Base-by-base conservation (phyloP, 768 basidiomycete genomes). In the Collybia sp. region DNA sequence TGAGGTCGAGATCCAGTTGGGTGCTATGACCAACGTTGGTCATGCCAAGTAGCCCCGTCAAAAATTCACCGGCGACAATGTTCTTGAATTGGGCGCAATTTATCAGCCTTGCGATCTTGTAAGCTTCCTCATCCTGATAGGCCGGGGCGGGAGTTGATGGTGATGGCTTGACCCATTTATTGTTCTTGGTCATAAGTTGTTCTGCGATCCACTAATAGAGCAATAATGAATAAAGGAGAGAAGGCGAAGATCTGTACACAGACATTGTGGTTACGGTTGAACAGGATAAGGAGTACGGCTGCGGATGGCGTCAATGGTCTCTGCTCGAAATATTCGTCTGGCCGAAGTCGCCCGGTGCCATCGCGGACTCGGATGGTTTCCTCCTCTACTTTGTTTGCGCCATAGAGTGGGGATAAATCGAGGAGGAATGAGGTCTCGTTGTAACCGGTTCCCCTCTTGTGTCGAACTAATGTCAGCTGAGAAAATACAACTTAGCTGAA, bases 71-170 rank as follows among this genome's bases (percentile, higher is more conserved):
- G 37, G 42, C 25, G 6, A 58, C 35, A 25, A 56, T 45, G 35
- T 58, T 56, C 37, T 50, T 45, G 48, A 58, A 58, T 18, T 56
- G 52, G 5, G 35, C 48, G 20, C 52, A 54, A 20, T 55, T 58
- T 12, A 58, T 54, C 12, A 43, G 25, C 6, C 51, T 53, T 5
- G 57, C 57, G 3, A 47, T 40, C 18, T 53, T 17, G 39, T 56
- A 58, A 37, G 10, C 10, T 6, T 37, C 35, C 4, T 37, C 35
- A 37, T 37, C 35, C 10, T 37, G 35, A 10, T n/a, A 37, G 25
- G 25, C 4, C n/a, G n/a, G n/a, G n/a, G n/a, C n/a, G n/a, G n/a
- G n/a, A n/a, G n/a, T n/a, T n/a, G n/a, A n/a, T n/a, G n/a, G n/a
- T n/a, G n/a, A n/a, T n/a, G n/a, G n/a, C n/a, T 37, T 18, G 17